Percentiles rank a stretch among this genome's conserved stretches.
phyloP scores from a whole-genome alignment of 345 rosid species.

The Syzygium aqueum region DNA sequence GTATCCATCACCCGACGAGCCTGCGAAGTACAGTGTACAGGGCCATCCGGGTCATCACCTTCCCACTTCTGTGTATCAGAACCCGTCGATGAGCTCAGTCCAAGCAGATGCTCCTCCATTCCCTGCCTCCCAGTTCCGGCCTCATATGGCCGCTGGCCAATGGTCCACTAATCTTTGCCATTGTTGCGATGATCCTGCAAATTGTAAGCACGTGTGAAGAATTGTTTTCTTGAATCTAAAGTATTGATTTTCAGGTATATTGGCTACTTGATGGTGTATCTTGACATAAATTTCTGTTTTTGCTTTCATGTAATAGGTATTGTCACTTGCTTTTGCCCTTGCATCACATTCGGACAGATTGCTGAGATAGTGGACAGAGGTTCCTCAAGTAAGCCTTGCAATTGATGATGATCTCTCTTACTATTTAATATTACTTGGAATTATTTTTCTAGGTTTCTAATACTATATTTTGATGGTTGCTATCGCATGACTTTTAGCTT shows the following conservation, averaged over 20 bases:
- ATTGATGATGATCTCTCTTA: not conserved
- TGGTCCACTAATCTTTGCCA: constrained; percentile 48
- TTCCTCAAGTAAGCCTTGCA: constrained; percentile 15
- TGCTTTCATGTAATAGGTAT: not conserved
- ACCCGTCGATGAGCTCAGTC: constrained; percentile 8
- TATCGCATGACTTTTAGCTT: constrained; percentile 5
- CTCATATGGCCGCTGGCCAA: not conserved
- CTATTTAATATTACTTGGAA: not conserved
- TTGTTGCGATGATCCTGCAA: constrained; percentile 38
- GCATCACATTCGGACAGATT: constrained; percentile 44
- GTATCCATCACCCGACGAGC: not conserved
- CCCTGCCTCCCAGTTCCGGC: not conserved
- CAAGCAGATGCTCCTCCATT: constrained; percentile 4
- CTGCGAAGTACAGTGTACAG: not conserved
- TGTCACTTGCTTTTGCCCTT: constrained; percentile 33
- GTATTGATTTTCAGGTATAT: not conserved
- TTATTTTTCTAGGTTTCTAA: not conserved
- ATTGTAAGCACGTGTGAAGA: not conserved
- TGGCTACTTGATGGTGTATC: not conserved
- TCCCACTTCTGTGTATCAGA: constrained; percentile 8
- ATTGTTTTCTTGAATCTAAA: not conserved
- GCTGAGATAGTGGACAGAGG: constrained; percentile 38
- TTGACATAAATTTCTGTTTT: not conserved
- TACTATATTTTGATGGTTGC: not conserved
- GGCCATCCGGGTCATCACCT: not conserved